Conservation (phyloP, 257 asterid genomes). For the Jasminum sambac region DNA sequence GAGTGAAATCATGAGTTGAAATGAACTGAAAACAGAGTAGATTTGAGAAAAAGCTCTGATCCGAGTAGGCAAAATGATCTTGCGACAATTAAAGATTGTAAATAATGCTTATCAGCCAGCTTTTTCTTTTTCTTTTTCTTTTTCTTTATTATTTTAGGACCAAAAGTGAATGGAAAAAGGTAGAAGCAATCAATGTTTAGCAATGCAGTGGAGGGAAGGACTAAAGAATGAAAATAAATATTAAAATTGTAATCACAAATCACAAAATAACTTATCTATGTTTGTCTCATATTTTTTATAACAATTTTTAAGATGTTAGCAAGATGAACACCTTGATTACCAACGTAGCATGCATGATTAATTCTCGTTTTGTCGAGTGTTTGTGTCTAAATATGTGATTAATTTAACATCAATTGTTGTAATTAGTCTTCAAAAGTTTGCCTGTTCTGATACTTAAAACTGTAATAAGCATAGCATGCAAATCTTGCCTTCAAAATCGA, state of each 20-base stretch:
- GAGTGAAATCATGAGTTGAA: background rate
- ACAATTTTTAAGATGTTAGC: too few relatives aligned
- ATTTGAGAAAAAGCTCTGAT: background rate
- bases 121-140: background rate
- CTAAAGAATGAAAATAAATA: background rate
- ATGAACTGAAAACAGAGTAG: background rate
- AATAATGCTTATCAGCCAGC: background rate
- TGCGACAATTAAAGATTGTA: background rate
- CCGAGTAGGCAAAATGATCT: background rate
- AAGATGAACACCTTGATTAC: too few relatives aligned
- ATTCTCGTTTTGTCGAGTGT: too few relatives aligned
- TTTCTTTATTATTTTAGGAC: too few relatives aligned
- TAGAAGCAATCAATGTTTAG: background rate
- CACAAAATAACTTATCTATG: background rate
- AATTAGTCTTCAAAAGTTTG: too few relatives aligned
- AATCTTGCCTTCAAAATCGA: too few relatives aligned
- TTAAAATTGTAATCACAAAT: background rate
- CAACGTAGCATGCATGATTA: too few relatives aligned
- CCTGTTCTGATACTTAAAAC: too few relatives aligned
- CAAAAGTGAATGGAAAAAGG: background rate
- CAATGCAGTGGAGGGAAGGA: background rate
- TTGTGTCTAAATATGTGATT: too few relatives aligned
- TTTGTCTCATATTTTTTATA: background rate
- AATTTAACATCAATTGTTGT: too few relatives aligned
- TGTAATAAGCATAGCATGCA: too few relatives aligned